Evolutionary conservation across 2,329 filamentous ascomycete genomes (phyloP), one percentile per base, ranked within the genome.

Genomic region (Aspergillus glaucus): DNA sequence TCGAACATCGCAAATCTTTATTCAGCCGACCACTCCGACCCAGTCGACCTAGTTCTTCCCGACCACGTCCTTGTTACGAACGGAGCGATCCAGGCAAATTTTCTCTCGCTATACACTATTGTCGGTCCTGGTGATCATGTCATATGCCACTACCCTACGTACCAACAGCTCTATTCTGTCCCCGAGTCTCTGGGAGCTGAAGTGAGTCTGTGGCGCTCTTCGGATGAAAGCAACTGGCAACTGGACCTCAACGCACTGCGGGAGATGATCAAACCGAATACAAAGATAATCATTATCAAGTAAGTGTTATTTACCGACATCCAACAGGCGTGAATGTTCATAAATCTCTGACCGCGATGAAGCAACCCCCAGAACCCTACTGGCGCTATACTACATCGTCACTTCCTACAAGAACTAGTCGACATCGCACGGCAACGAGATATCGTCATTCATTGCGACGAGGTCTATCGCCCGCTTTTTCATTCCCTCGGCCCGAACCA

Each of bases 401-500:
- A 75, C 1, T 75, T 81, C 10, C 74, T 94, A 1, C 65, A 80
- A 47, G 61, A 76, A 3, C 77, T 93, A 52, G 72, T 88, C 34
- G 73, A 79, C 3, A 69, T 91, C 47, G 87, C 87, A 2, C 71
- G 75, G 47, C 70, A 79, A 36, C 77, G 80, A 34, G 74, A 78
- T 47, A 83, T 93, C 47, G 80, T 79, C 44, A 72, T 95, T 47
- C 74, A 92, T 50, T 80, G 79, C 6, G 88, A 94, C 61, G 88
- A 95, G 70, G 88, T 93, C 21, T 95, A 92, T 67, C 79, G 87
- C 1, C 90, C 89, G 0, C 74, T 95, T 3, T 94, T 90, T 72
- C 88, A 94, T 66, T 79, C 79, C 46, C 80, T 79, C 62, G 75
- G 67, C 28, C 77, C 79, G 0, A 65, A 75, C 26, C 75, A 79